A percentile compares a stretch with the other conserved stretches of the same genome.
These are phyloP conservation scores for Periconia digitata DNA, from an alignment of 2,329 filamentous ascomycete genomes.

Conservation along the genomic window DNA sequence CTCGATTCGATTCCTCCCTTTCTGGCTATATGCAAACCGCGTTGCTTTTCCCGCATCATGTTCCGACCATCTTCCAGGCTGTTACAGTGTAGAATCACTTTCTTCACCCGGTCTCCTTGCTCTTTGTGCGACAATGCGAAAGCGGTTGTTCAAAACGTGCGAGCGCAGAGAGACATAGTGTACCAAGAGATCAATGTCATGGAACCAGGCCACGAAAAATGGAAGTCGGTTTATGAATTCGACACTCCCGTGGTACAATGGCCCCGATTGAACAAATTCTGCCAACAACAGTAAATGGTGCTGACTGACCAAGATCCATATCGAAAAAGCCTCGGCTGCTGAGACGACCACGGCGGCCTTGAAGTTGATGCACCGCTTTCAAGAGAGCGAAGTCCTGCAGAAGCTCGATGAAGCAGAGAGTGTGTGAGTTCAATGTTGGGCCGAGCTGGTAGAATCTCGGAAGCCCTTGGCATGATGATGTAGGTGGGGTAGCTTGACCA, in stretches of 20 bases:
- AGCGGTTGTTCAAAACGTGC: conserved; percentile 67
- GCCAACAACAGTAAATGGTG: too few relatives aligned
- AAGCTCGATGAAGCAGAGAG: conserved; percentile 63
- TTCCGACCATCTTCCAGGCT: conserved; percentile 37
- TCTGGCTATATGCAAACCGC: too few relatives aligned
- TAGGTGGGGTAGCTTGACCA: conserved; percentile 19
- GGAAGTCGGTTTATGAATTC: conserved; percentile 77
- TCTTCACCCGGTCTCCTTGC: conserved; percentile 74
- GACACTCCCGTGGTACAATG: conserved; percentile 78
- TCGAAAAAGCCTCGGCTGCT: conserved; percentile 57
- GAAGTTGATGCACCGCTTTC: conserved; percentile 80
- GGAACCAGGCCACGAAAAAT: conserved; percentile 61
- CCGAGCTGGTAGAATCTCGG: neutral
- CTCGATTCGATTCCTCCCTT: too few relatives aligned
- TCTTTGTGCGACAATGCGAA: conserved; percentile 71
- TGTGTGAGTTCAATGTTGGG: conserved; percentile 6
- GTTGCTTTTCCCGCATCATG: too few relatives aligned
- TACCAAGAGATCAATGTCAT: conserved; percentile 72
- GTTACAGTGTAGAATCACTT: conserved; percentile 61
- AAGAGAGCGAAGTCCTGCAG: conserved; percentile 63
- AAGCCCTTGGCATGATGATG: neutral
- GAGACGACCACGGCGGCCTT: conserved; percentile 59
- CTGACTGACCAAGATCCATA: conserved; percentile 54
- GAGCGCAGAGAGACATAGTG: conserved; percentile 66
- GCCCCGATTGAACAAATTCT: too few relatives aligned